These are phyloP conservation scores for Ogataea philodendri DNA, from an alignment of 805 yeast species.

Conservation along the genomic window DNA sequence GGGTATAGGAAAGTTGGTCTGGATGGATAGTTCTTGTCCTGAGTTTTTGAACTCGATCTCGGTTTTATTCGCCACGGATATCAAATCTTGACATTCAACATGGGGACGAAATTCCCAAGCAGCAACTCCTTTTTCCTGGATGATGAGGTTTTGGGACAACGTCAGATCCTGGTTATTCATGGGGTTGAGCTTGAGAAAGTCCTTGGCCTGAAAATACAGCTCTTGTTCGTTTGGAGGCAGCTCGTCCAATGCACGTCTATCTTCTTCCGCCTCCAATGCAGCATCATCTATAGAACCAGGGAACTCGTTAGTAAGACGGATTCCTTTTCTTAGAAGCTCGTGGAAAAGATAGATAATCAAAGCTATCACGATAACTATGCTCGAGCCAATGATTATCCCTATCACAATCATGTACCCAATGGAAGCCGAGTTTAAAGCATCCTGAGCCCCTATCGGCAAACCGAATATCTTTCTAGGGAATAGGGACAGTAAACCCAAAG, in stretches of 20 bases:
- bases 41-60: slow-evolving; percentile 57
- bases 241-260: slow-evolving; percentile 52
- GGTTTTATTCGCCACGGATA: slow-evolving; percentile 60
- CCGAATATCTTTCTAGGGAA: no score
- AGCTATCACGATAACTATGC: slow-evolving; percentile 18
- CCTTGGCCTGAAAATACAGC: slow-evolving; percentile 64
- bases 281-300: slow-evolving; percentile 68
- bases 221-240: slow-evolving; percentile 70
- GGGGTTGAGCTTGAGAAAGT: slow-evolving; percentile 42
- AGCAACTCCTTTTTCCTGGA: slow-evolving; percentile 82
- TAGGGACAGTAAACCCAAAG: slow-evolving; percentile 1
- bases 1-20: slow-evolving; percentile 84
- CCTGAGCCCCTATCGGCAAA: background rate
- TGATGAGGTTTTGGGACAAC: slow-evolving; percentile 59
- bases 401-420: slow-evolving; percentile 20
- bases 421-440: slow-evolving; percentile 3
- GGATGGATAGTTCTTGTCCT: slow-evolving; percentile 51
- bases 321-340: slow-evolving; percentile 18
- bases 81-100: slow-evolving; percentile 51
- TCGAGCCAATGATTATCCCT: slow-evolving; percentile 27
- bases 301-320: slow-evolving; percentile 34
- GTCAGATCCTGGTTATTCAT: slow-evolving; percentile 34
- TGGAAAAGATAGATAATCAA: slow-evolving; percentile 17
- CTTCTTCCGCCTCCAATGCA: slow-evolving; percentile 57
- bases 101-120: slow-evolving; percentile 86